These are phyloP conservation scores for Calonectria ilicicola DNA, from an alignment of 2,329 filamentous ascomycete species.

Conservation along the genomic window DNA sequence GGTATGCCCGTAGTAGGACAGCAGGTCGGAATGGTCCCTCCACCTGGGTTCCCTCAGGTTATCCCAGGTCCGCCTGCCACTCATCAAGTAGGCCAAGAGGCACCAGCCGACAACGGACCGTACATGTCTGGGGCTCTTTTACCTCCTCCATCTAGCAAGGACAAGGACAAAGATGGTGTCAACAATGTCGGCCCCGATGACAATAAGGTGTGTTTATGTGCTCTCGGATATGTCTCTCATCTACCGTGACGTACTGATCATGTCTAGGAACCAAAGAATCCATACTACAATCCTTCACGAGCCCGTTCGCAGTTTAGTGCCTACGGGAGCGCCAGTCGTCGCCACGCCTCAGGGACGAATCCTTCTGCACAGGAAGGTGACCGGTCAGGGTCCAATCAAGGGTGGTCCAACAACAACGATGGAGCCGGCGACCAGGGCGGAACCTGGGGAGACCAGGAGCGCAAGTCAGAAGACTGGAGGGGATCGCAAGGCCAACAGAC, in stretches of 20 bases:
- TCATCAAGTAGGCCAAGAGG: conserved; percentile 6
- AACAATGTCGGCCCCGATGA: conserved; percentile 47
- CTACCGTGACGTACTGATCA: conserved; percentile 19
- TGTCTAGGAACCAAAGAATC: conserved; percentile 36
- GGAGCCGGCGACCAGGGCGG: conserved; percentile 15
- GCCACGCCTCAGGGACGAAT: conserved; percentile 19
- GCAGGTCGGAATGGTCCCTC: conserved; percentile 38
- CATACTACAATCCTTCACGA: conserved; percentile 44
- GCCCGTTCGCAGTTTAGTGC: conserved; percentile 29
- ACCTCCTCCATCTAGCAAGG: conserved; percentile 31
- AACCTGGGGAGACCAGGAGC: background rate
- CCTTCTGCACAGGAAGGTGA: conserved; percentile 21
- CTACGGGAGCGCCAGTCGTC: conserved; percentile 28
- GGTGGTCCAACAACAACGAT: conserved; percentile 28
- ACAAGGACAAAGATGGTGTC: conserved; percentile 36
- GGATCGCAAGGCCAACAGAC: conserved; percentile 19
- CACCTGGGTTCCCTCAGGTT: conserved; percentile 31
- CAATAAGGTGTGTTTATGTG: conserved; percentile 27
- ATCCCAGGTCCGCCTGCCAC: conserved; percentile 15
- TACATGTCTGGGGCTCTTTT: conserved; percentile 20
- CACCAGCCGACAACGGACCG: conserved; percentile 14
- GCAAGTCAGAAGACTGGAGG: background rate
- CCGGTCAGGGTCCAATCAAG: conserved; percentile 19
- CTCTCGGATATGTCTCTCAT: background rate
- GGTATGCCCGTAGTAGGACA: conserved; percentile 38